Evolutionary conservation across 495 filamentous ascomycete species (phyloP).

Genomic region (Penicillium taxi): DNA sequence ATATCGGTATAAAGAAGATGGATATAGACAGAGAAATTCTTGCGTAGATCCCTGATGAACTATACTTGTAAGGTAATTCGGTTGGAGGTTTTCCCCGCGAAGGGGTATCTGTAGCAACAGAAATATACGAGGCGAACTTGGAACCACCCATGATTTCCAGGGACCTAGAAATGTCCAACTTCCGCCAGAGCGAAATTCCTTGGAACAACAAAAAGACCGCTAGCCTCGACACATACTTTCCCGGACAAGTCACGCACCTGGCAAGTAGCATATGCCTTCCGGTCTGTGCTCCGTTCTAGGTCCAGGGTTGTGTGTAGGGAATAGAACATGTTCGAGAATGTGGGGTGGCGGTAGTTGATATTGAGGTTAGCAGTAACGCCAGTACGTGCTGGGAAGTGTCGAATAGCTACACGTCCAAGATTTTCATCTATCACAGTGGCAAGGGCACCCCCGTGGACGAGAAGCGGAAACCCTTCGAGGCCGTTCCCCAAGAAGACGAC

Average conservation of each 20-base stretch:
- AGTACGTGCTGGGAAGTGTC: conserved; percentile 31
- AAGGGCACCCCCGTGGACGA: conserved; percentile 68
- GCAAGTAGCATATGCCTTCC: conserved; percentile 54
- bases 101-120: too few relatives aligned
- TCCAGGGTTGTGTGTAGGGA: conserved; percentile 48
- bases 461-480: conserved; percentile 63
- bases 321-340: conserved; percentile 54
- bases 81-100: too few relatives aligned
- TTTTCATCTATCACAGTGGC: conserved; percentile 66
- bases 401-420: conserved; percentile 34
- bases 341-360: conserved; percentile 53
- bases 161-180: too few relatives aligned
- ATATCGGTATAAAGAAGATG: too few relatives aligned
- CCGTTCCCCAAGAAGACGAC: conserved; percentile 58
- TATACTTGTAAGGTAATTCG: too few relatives aligned
- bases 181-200: conserved; percentile 39
- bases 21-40: too few relatives aligned
- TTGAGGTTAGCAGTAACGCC: conserved; percentile 60
- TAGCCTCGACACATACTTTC: conserved; percentile 45
- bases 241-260: conserved; percentile 48
- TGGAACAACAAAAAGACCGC: conserved; percentile 58
- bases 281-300: conserved; percentile 45
- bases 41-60: too few relatives aligned
- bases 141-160: too few relatives aligned
- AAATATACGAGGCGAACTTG: too few relatives aligned